These are phyloP conservation scores for Podila epicladia DNA, from an alignment of 192 early-diverging fungal genomes.

Conservation along the genomic window DNA sequence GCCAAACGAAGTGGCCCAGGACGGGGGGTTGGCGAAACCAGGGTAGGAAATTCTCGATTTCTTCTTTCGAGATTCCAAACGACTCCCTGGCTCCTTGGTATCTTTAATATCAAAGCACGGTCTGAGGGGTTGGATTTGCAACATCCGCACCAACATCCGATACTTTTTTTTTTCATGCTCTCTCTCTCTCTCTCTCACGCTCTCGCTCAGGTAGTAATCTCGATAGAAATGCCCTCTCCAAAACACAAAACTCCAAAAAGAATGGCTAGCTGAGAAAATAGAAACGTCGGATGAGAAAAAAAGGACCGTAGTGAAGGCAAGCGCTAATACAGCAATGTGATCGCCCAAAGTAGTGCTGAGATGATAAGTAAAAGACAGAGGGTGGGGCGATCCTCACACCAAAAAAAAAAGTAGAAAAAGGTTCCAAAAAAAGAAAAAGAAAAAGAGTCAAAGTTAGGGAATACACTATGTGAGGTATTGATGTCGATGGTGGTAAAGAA, in stretches of 20 bases:
- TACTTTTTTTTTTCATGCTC: slow-evolving; percentile 1
- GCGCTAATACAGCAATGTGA: background rate
- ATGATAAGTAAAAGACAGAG: background rate
- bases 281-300: slow-evolving; percentile 11
- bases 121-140: slow-evolving; percentile 18
- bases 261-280: slow-evolving; percentile 10
- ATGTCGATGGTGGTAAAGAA: background rate
- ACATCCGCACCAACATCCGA: background rate
- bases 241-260: background rate
- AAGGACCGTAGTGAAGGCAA: background rate
- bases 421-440: slow-evolving; percentile 10
- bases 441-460: slow-evolving; percentile 15
- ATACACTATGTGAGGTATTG: background rate
- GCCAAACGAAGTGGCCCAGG: slow-evolving; percentile 52
- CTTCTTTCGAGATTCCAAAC: slow-evolving; percentile 35
- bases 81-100: slow-evolving; percentile 26
- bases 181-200: slow-evolving; percentile 24
- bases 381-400: background rate
- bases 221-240: background rate
- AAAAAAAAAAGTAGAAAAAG: background rate
- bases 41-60: slow-evolving; percentile 34
- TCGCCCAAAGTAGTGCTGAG: background rate
- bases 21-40: slow-evolving; percentile 22
- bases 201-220: background rate
- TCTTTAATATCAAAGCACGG: slow-evolving; percentile 25